Percentiles rank a stretch among this genome's conserved stretches.
Evolutionary conservation across 257 asterid species (phyloP).

Genomic region (Solanum commersonii): DNA sequence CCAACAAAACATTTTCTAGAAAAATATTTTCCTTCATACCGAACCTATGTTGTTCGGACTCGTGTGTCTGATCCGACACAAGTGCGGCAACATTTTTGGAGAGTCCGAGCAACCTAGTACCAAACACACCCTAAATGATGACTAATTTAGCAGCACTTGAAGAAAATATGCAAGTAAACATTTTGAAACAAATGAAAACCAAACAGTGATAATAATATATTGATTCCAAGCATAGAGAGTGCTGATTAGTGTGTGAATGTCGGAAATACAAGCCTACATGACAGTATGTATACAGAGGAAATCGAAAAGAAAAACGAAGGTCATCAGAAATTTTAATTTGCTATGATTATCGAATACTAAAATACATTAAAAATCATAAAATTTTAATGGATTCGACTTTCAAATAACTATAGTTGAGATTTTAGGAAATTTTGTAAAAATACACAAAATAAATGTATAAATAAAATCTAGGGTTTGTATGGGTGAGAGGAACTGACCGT

Average conservation of each 20-base stretch:
- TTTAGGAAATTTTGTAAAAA: no score
- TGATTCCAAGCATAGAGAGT: background rate
- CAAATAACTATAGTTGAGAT: no score
- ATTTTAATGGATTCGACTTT: no score
- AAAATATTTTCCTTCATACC: no score
- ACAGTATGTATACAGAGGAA: background rate
- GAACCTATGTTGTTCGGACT: no score
- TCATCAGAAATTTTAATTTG: background rate
- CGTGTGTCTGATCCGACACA: no score
- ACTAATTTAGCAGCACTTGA: background rate
- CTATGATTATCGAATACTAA: no score
- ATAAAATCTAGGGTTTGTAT: background rate
- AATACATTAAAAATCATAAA: no score
- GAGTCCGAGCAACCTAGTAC: no score
- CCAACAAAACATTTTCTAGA: no score
- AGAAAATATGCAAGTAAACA: background rate
- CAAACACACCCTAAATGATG: background rate
- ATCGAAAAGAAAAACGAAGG: background rate
- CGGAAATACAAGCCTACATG: background rate
- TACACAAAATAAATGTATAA: no score
- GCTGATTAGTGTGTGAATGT: background rate
- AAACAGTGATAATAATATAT: background rate
- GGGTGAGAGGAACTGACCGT: constrained; percentile 26
- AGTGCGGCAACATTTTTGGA: no score
- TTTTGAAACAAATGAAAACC: background rate